Evolutionary conservation across 139 green algal species (phyloP), one percentile per base, ranked within the genome.

Genomic region (Micromonas pusilla): DNA sequence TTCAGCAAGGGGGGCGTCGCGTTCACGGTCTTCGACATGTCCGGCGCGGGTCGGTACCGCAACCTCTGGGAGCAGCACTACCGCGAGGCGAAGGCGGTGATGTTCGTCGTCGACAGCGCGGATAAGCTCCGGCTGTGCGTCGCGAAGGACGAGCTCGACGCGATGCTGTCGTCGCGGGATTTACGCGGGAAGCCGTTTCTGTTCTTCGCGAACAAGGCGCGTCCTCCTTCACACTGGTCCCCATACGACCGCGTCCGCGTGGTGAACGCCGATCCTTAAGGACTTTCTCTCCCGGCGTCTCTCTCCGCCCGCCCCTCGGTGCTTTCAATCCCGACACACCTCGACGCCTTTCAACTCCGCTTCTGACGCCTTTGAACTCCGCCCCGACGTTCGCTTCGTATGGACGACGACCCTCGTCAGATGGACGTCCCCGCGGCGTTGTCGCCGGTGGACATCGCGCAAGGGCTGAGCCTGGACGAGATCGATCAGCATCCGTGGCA

Each of bases 21-120:
- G 0, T 91, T 95, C 77, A 95, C 84, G 32, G 87, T 89, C n/a
- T 93, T 95, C 81, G 90, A 95, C 80, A 95, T 95, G 90, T 89
- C 87, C 33, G 90, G 90, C 13, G 90, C 90, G 19, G 86, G 89
- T 9, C 77, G 86, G 6, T 95, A 95, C 68, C 85, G 90, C 36
- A 86, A 73, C 33, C 79, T 95, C 25, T 95, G 90, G 90, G 89
- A 92, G 81, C 80, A 91, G 78, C 91, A 95, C 78, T 95, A 91
- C 83, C 63, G 77, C 39, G 88, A 93, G 25, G 84, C 88, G 3
- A 79, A 93, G 67, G 86, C 84, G 0, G 76, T 93, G 45, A 86
- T 95, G 2, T 95, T 92, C 78, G 91, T 95, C 21, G 71, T 95
- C 1, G 91, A 95, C 82, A 89, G 84, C 26, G 78, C 87, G 30